Percentiles rank a stretch among this genome's conserved stretches.
Evolutionary conservation across 805 yeast genomes (phyloP).

Genomic region (Candida ascalaphidarum): DNA sequence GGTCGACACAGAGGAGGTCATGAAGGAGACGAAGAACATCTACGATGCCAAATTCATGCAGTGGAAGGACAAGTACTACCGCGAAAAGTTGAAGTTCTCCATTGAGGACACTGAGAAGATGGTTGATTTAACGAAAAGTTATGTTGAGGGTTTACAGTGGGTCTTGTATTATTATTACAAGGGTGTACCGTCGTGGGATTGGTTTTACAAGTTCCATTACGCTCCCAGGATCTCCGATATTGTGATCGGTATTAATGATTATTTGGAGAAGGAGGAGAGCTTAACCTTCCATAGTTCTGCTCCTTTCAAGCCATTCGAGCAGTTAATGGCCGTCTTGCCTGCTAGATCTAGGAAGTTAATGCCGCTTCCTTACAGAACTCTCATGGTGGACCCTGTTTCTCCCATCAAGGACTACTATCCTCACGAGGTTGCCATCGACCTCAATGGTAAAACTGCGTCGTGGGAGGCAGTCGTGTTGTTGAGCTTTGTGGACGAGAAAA

Average conservation of each 20-base stretch:
- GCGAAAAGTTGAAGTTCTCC: conserved; percentile 67
- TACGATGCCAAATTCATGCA: conserved; percentile 65
- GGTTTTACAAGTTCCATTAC: conserved; percentile 88
- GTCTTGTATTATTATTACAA: conserved; percentile 83
- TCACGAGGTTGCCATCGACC: conserved; percentile 73
- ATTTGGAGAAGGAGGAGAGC: conserved; percentile 19
- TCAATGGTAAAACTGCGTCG: conserved; percentile 90
- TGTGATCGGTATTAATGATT: conserved; percentile 56
- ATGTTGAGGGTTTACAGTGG: conserved; percentile 95
- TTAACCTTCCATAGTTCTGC: conserved; percentile 57
- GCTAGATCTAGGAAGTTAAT: conserved; percentile 78
- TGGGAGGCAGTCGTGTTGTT: conserved; percentile 97
- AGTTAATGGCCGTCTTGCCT: conserved; percentile 94
- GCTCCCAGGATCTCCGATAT: conserved; percentile 93
- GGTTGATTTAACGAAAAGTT: conserved; percentile 62
- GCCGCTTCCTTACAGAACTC: conserved; percentile 66
- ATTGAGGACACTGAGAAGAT: conserved; percentile 53
- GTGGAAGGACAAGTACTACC: conserved; percentile 86
- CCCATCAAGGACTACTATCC: conserved; percentile 92
- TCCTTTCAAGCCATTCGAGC: conserved; percentile 92
- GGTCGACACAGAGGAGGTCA: conserved; percentile 49
- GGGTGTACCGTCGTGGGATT: conserved; percentile 93
- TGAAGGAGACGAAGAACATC: conserved; percentile 43
- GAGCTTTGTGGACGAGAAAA: conserved; percentile 80
- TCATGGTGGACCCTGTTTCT: conserved; percentile 80